phyloP scores from a whole-genome alignment of 129 eudicot species.

The Ambrosia trifida region DNA sequence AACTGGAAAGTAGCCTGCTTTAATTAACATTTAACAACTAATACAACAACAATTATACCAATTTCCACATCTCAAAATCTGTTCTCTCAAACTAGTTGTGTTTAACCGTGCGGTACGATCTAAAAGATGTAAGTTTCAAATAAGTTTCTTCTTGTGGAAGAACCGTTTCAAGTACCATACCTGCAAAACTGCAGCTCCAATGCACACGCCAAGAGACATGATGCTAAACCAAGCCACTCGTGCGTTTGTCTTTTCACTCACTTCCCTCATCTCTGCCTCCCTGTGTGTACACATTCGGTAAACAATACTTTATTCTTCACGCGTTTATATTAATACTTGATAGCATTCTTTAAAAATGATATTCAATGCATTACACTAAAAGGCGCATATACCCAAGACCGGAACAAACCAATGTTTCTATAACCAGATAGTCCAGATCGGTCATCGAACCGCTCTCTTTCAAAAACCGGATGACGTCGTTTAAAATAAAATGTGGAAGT shows the following conservation, averaged over 20 bases:
- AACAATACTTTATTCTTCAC: background rate
- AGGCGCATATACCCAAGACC: too few relatives aligned
- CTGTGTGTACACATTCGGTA: conserved; percentile 33
- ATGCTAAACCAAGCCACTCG: conserved; percentile 84
- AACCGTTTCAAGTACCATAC: conserved; percentile 62
- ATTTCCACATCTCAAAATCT: conserved; percentile 30
- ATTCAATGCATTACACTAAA: too few relatives aligned
- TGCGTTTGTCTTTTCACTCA: conserved; percentile 66
- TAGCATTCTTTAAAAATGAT: background rate
- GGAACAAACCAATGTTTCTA: too few relatives aligned
- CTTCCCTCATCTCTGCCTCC: conserved; percentile 88
- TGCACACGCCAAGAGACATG: conserved; percentile 80
- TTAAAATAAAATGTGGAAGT: too few relatives aligned
- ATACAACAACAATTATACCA: conserved; percentile 31
- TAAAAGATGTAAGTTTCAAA: conserved; percentile 34
- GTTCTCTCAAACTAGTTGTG: conserved; percentile 14
- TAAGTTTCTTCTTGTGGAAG: conserved; percentile 83
- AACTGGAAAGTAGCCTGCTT: conserved; percentile 21
- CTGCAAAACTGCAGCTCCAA: conserved; percentile 58
- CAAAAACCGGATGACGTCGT: too few relatives aligned
- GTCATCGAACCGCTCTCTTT: too few relatives aligned
- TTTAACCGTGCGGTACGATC: background rate
- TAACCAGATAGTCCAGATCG: too few relatives aligned
- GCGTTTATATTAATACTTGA: background rate
- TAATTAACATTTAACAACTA: conserved; percentile 6